Base-by-base conservation (phyloP, 2,329 filamentous ascomycete species). In the Xylaria sp. region DNA sequence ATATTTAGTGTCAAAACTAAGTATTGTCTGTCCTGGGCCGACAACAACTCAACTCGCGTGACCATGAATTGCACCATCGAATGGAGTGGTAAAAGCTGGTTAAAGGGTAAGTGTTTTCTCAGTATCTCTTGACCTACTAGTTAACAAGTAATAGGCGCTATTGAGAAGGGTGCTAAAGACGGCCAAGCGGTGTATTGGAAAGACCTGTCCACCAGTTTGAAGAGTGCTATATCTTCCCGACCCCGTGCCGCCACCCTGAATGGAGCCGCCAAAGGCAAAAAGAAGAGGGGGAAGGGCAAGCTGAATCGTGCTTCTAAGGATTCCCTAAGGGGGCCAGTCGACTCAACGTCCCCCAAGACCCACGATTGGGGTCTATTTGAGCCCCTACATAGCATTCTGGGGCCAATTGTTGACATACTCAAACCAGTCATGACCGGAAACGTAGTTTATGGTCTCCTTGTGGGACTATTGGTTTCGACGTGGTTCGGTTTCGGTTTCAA, bases 31-130 rank as follows among this genome's bases (percentile, higher is more conserved):
- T 93, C 93, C 61, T 99, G 96, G 96, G 94, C 91, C 3, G 90
- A 96, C 60, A 91, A 90, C 71, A 97, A 97, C 76, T 84, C 89
- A 48, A 99, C 97, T 0, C 88, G 94, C 33, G 83, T 99, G 36
- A 89, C 96, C 70, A 91, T 95, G 82, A 98, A 91, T 73, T 98
- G 94, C 79, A 91, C 90, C 1, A 92, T 98, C 52, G 97, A 99
- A 78, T 99, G 97, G 97, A 91, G 91, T 3, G 94, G 94, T 75
- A 99, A 98, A 86, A 98, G 94, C 83, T 99, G 96, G 96, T 83
- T 99, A 55, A 98, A 96, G 84, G 93, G 94, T 97, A 84, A 78
- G 85, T 46, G 61, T 72, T 39, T 33, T 58, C 0, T 12, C 48
- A 23, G 54, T n/a, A 15, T 28, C 23, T 49, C 31, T 41, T 1